phyloP scores from a whole-genome alignment of 768 basidiomycete species.

The Podaxis sp. region DNA sequence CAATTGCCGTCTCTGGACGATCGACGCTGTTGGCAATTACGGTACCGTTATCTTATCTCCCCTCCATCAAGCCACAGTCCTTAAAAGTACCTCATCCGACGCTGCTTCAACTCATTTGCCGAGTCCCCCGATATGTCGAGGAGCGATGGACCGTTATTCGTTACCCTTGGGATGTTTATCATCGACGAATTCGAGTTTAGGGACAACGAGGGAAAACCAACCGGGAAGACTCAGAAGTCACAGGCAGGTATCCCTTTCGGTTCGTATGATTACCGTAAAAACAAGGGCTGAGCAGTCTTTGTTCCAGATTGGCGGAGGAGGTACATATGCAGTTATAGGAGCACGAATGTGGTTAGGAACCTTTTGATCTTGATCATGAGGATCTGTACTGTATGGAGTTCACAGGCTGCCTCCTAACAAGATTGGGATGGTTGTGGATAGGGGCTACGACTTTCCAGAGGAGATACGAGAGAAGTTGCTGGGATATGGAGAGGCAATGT shows the following conservation, averaged over 20 bases:
- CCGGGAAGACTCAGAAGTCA: conserved; percentile 41
- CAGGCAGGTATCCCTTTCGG: conserved; percentile 41
- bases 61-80: not conserved
- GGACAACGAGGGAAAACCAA: conserved; percentile 55
- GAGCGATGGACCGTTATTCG: conserved; percentile 36
- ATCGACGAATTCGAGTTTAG: conserved; percentile 75
- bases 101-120: not conserved
- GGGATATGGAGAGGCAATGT: conserved; percentile 71
- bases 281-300: not conserved
- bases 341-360: conserved; percentile 71
- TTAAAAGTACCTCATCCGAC: not conserved
- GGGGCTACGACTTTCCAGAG: conserved; percentile 72
- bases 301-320: conserved; percentile 85
- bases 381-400: not conserved
- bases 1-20: conserved; percentile 6
- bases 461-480: conserved; percentile 54
- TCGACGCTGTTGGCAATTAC: not conserved
- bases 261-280: conserved; percentile 6
- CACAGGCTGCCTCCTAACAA: conserved; percentile 61
- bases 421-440: conserved; percentile 85
- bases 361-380: not conserved
- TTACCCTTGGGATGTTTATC: conserved; percentile 88
- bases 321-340: conserved; percentile 79
- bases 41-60: conserved; percentile 1
- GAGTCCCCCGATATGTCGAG: conserved; percentile 20